Evolutionary conservation across 495 filamentous ascomycete species (phyloP), one percentile per base, ranked within the genome.

Genomic region (Aspergillus sclerotiicarbonarius): DNA sequence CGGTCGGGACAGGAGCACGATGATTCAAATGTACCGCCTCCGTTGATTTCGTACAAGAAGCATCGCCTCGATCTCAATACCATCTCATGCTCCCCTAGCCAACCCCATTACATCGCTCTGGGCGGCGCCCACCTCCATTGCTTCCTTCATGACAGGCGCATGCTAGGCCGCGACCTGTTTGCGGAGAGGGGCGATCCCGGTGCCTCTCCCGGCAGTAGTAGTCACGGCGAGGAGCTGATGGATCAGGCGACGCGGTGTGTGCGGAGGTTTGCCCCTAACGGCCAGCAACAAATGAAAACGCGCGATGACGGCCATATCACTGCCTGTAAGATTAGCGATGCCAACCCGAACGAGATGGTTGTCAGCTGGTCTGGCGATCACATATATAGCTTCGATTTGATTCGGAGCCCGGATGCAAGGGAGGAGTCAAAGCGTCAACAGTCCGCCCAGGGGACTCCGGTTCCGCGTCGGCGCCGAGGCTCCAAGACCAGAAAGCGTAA

Each of bases 291-390:
- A 44, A 81, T 87, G 82, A 71, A 69, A 33, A 64, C 74, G 35
- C 74, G 70, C 9, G 79, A 83, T 39, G 82, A 82, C 54, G 81
- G 85, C 33, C 87, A 90, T 58, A 90, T 91, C 65, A 90, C 88
- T 0, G 86, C 87, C 8, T 89, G 86, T 69, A 91, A 90, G 69
- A 91, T 91, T 57, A 90, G 87, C 46, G 87, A 91, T 72, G 85
- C 84, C 10, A 83, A 89, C 54, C 88, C 88, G 3, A 85, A 90
- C 55, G 87, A 91, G 57, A 79, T 91, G 64, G 74, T 91, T 5
- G 88, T 83, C 25, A 90, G 87, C 63, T 91, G 88, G 88, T 89
- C 86, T 35, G 87, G 87, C 13, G 85, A 90, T 57, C 81, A 84
- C 53, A 86, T 90, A 59, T 90, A 91, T 68, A 84, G 84, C 64